Conservation (phyloP, 768 basidiomycete species). For the Tricholoma saponaceum region DNA sequence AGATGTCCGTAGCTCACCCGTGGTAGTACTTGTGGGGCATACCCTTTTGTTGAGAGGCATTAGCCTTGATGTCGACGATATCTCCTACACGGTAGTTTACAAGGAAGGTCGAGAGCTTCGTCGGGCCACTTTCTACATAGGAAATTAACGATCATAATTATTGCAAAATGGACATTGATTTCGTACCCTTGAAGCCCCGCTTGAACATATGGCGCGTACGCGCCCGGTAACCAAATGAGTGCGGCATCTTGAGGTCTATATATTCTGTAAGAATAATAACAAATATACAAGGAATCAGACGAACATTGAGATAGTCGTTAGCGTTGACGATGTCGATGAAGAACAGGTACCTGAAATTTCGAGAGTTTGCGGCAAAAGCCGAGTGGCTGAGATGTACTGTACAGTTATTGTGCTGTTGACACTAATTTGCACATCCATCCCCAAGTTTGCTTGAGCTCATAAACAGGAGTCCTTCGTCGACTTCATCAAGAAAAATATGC, state of each 20-base stretch:
- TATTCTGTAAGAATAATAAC: constrained; percentile 14
- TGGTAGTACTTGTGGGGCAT: constrained; percentile 99
- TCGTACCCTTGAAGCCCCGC: constrained; percentile 93
- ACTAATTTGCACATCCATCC: constrained; percentile 26
- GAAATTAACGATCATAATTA: constrained; percentile 10
- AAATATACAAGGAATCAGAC: constrained; percentile 32
- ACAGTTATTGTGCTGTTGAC: constrained; percentile 56
- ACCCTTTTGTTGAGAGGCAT: constrained; percentile 98
- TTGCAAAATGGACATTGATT: constrained; percentile 1
- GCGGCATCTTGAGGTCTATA: constrained; percentile 86
- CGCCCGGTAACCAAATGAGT: constrained; percentile 99
- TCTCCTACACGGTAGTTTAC: constrained; percentile 93
- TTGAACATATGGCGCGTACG: constrained; percentile 99
- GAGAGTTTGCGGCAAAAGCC: constrained; percentile 46
- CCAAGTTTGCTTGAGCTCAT: constrained; percentile 19
- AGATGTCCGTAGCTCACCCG: constrained; percentile 51
- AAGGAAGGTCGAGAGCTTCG: constrained; percentile 91
- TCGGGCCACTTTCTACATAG: constrained; percentile 75
- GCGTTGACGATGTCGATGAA: constrained; percentile 39
- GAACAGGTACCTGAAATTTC: constrained; percentile 21
- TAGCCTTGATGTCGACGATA: constrained; percentile 99
- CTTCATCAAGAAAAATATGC: constrained; percentile 72
- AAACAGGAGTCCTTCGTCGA: constrained; percentile 27
- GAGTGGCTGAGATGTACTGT: constrained; percentile 63
- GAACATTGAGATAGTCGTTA: constrained; percentile 35